These are phyloP conservation scores for Psilocybe sp. DNA, from an alignment of 768 basidiomycete species.

Conservation along the genomic window DNA sequence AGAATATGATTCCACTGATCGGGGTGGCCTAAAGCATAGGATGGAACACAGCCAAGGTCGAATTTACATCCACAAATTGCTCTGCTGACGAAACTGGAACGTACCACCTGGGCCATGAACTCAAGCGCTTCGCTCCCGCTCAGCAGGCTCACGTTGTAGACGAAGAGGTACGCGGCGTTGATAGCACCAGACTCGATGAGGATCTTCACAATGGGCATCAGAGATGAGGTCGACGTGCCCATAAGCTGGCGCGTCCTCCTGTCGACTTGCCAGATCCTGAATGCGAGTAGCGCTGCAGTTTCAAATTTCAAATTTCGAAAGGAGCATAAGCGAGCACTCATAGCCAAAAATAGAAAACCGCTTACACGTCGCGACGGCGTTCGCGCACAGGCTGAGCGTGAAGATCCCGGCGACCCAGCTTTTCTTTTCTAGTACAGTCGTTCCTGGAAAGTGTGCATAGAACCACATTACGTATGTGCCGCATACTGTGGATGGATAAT, in stretches of 20 bases:
- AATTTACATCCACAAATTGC: too few relatives aligned
- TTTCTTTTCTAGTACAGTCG: constrained; percentile 4
- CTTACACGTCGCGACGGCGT: constrained; percentile 12
- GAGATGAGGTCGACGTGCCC: not conserved
- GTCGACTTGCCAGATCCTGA: constrained; percentile 11
- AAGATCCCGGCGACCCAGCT: constrained; percentile 11
- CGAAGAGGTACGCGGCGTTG: constrained; percentile 11
- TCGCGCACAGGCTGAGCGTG: constrained; percentile 8
- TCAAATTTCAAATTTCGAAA: too few relatives aligned
- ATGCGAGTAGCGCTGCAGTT: constrained; percentile 5
- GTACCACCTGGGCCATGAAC: constrained; percentile 11
- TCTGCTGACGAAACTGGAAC: not conserved
- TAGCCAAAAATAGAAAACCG: not conserved
- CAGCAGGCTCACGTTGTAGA: constrained; percentile 11
- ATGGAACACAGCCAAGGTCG: too few relatives aligned
- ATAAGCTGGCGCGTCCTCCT: not conserved
- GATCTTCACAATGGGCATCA: constrained; percentile 11
- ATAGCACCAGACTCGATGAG: constrained; percentile 10
- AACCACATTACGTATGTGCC: constrained; percentile 12
- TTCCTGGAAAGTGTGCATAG: constrained; percentile 6
- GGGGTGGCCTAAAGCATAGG: constrained; percentile 4
- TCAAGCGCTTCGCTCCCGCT: constrained; percentile 8
- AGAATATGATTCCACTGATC: constrained; percentile 7
- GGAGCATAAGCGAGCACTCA: not conserved
- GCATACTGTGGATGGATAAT: not conserved